Percentiles rank a stretch among this genome's conserved stretches.
Evolutionary conservation across 129 eudicot species (phyloP).

Genomic region (Solidago caesia): DNA sequence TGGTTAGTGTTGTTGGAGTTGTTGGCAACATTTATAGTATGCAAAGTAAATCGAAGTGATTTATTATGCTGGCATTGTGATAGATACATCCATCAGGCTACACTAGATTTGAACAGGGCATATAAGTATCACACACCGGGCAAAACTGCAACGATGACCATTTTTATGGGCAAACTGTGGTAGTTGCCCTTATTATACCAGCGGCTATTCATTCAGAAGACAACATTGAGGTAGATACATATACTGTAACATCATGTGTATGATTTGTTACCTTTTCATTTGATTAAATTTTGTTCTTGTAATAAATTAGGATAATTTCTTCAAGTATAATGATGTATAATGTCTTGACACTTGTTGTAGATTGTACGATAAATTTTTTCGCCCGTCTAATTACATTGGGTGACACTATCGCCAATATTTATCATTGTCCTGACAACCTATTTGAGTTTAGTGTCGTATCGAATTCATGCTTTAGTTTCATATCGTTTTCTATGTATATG

Average conservation of each 20-base stretch:
- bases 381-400: not conserved
- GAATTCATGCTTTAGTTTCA: not conserved
- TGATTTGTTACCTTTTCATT: conserved; percentile 13
- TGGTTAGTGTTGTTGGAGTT: conserved; percentile 77
- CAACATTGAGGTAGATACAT: conserved; percentile 15
- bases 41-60: conserved; percentile 47
- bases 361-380: not conserved
- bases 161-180: conserved; percentile 1
- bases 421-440: not conserved
- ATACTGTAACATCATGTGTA: conserved; percentile 22
- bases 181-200: conserved; percentile 8
- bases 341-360: too few relatives aligned
- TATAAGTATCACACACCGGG: not conserved
- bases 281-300: conserved; percentile 27
- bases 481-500: not conserved
- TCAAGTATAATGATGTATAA: not conserved
- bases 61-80: not conserved
- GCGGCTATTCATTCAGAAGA: not conserved
- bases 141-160: not conserved
- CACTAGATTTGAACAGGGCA: not conserved
- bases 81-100: not conserved
- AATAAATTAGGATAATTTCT: not conserved
- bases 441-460: not conserved
- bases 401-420: not conserved
- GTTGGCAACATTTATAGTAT: conserved; percentile 77